Base-by-base conservation (phyloP, 2,329 filamentous ascomycete genomes). In the Cladophialophora exuberans region DNA sequence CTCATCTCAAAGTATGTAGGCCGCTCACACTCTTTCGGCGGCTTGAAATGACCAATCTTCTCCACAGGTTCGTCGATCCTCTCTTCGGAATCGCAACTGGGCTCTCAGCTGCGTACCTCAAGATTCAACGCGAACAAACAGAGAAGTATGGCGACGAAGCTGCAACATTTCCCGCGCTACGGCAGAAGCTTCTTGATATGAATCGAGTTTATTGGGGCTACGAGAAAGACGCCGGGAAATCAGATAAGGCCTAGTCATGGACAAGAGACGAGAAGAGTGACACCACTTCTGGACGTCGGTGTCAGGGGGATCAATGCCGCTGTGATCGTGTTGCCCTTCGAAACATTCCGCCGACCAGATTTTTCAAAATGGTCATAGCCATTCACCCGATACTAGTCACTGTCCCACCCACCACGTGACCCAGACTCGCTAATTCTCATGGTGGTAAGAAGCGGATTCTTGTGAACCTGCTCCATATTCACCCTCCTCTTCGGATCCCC, bases 71-170 rank as follows among this genome's bases (percentile, higher is more conserved):
- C 56, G 73, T 71, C 4, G 81, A 83, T 63, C 81, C 81, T 26
- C 51, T 83, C 54, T 83, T 83, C 63, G 80, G 80, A 20, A 53
- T 77, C 31, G 67, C 73, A 57, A 80, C 83, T 64, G 81, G 81
- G 43, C 65, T 77, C 7, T 73, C 76, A 6, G 79, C 81, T n/a
- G 77, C 80, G 10, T 67, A 73, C 18, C 68, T 79, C 17, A 76
- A 80, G n/a, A 79, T 83, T 60, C 77, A 75, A 52, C 74, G 80
- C 10, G 81, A 83, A 60, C 75, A 83, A 65, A 72, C 69, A 36
- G 79, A 81, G 60, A 74, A 76, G 61, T 66, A 71, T 38, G 74
- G 72, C 3, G 67, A 71, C 23, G 64, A 65, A 25, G 69, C 71
- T 13, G 62, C 66, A 7, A 68, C 72, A 43, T 56, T 56, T 10